phyloP scores from a whole-genome alignment of 1,284 basidiomycete species.

The Ceratobasidium sp. region DNA sequence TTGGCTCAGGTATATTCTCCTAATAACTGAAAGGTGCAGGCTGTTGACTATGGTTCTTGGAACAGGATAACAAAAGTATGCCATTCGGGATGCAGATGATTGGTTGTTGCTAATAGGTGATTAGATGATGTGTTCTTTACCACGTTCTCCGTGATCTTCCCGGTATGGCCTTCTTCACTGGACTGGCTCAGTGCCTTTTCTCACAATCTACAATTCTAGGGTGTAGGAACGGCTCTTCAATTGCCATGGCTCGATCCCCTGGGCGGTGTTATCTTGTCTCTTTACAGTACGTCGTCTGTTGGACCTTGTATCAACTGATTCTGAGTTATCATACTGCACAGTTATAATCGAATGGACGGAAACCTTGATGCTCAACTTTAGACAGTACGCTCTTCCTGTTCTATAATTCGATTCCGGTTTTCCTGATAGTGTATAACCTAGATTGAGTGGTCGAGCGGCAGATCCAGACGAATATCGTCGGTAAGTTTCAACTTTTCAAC shows the following conservation, averaged over 20 bases:
- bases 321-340: too few species aligned
- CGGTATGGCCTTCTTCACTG: not conserved
- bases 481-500: too few species aligned
- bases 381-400: constrained; percentile 9
- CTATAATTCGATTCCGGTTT: too few species aligned
- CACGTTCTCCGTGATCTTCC: constrained; percentile 30
- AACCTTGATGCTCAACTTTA: constrained; percentile 29
- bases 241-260: constrained; percentile 35
- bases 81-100: not conserved
- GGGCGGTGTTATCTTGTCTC: constrained; percentile 30
- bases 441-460: constrained; percentile 18
- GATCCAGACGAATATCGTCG: constrained; percentile 23
- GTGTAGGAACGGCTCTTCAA: not conserved
- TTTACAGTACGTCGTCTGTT: constrained; percentile 28
- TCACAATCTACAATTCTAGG: too few species aligned
- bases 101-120: not conserved
- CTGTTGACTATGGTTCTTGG: not conserved
- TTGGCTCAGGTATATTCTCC: constrained; percentile 24
- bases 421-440: not conserved
- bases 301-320: too few species aligned
- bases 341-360: constrained; percentile 39
- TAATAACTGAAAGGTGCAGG: too few species aligned
- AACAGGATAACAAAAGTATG: constrained; percentile 32
- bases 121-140: constrained; percentile 34
- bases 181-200: too few species aligned